Evolutionary conservation across 805 yeast species (phyloP).

Genomic region (Trichomonascus vanleenenianus): DNA sequence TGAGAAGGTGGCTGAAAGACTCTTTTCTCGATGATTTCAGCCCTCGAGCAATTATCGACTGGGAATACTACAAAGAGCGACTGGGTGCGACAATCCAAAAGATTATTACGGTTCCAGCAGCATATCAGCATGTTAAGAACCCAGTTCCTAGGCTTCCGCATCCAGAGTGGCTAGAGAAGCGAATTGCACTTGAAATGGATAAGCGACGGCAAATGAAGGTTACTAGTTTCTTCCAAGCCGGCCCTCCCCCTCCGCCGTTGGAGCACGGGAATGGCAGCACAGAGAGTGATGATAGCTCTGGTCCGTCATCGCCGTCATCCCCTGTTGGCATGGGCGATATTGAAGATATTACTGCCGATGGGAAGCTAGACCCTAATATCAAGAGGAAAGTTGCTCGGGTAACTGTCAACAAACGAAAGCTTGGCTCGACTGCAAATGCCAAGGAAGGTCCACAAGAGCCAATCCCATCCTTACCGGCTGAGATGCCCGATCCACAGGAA

Average conservation of each 20-base stretch:
- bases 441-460: not conserved
- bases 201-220: conserved; percentile 65
- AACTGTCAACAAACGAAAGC: conserved; percentile 9
- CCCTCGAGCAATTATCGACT: conserved; percentile 82
- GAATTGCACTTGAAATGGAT: conserved; percentile 53
- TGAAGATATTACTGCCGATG: conserved; percentile 52
- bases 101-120: conserved; percentile 95
- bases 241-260: no score
- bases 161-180: conserved; percentile 83
- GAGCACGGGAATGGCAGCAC: conserved; percentile 2
- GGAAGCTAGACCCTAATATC: not conserved
- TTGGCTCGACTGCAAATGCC: not conserved
- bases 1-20: conserved; percentile 84
- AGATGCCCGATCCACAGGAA: conserved; percentile 24
- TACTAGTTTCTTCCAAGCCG: conserved; percentile 40
- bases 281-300: conserved; percentile 14
- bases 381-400: conserved; percentile 3
- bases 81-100: conserved; percentile 90
- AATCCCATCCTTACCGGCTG: conserved; percentile 19
- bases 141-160: conserved; percentile 94
- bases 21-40: conserved; percentile 71
- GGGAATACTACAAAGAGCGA: conserved; percentile 89
- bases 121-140: conserved; percentile 74
- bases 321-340: conserved; percentile 51
- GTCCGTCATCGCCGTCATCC: no score